A percentile compares a stretch with the other conserved stretches of the same genome.
phyloP scores from a whole-genome alignment of 1,284 basidiomycete genomes.

The Naganishia liquefaciens region DNA sequence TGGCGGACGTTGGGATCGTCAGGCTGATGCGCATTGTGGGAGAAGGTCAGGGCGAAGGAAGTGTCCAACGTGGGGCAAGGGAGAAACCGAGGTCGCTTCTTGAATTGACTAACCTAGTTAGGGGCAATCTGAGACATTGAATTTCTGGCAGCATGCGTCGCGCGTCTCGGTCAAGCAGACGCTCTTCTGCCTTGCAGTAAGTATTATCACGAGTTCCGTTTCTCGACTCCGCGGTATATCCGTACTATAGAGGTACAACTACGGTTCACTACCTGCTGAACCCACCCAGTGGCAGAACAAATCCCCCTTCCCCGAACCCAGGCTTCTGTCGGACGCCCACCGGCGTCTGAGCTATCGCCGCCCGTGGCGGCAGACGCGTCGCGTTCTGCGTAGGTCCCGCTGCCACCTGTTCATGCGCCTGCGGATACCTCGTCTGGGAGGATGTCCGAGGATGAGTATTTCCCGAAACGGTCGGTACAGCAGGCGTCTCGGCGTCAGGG shows the following conservation, averaged over 20 bases:
- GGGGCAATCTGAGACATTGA: no score
- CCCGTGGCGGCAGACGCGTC: slow-evolving; percentile 7
- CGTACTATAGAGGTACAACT: no score
- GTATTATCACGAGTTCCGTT: no score
- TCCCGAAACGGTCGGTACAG: slow-evolving; percentile 13
- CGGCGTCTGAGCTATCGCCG: slow-evolving; percentile 19
- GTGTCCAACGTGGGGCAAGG: no score
- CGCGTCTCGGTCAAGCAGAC: no score
- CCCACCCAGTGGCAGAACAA: slow-evolving; percentile 17
- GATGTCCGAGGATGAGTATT: not conserved
- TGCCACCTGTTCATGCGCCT: not conserved
- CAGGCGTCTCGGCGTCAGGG: not conserved
- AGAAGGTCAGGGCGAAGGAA: not conserved
- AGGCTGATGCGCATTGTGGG: slow-evolving; percentile 52
- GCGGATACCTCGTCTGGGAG: no score
- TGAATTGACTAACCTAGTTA: no score
- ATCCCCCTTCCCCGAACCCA: slow-evolving; percentile 17
- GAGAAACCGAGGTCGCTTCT: no score
- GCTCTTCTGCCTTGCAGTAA: no score
- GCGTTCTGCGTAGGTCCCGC: not conserved
- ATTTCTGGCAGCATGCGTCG: no score
- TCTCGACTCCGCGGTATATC: no score
- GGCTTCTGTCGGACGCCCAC: slow-evolving; percentile 18
- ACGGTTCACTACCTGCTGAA: not conserved
- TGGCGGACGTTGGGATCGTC: slow-evolving; percentile 46